Conservation (phyloP, 371 early-diverging fungal genomes). For the Rhizopus delemar region DNA sequence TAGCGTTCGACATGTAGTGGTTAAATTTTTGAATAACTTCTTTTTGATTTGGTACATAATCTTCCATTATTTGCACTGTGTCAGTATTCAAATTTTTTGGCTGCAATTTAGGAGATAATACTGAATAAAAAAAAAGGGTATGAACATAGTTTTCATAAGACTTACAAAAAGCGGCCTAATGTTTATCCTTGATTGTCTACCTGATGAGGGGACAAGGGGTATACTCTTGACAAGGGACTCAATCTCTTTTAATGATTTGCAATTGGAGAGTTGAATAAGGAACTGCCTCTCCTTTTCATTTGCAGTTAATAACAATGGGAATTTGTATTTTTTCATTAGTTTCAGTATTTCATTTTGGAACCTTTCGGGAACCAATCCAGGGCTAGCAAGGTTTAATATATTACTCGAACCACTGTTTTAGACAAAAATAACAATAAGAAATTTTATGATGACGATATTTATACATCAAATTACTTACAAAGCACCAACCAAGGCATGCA, state of each 20-base stretch:
- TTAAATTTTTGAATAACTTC: too few relatives aligned
- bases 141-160: too few relatives aligned
- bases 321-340: constrained; percentile 10
- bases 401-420: constrained; percentile 9
- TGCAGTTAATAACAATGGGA: constrained; percentile 9
- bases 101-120: too few relatives aligned
- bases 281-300: constrained; percentile 18
- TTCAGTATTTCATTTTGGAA: constrained; percentile 18
- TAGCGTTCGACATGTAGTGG: too few relatives aligned
- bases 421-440: constrained; percentile 18
- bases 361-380: constrained; percentile 18
- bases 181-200: background rate
- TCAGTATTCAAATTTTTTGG: too few relatives aligned
- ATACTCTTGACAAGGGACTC: constrained; percentile 19
- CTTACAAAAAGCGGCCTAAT: too few relatives aligned
- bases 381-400: constrained; percentile 11
- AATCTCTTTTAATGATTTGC: constrained; percentile 16
- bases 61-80: too few relatives aligned
- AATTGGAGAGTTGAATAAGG: constrained; percentile 15
- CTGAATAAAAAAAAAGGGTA: too few relatives aligned
- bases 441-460: constrained; percentile 15
- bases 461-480: constrained; percentile 20
- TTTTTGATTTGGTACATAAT: too few relatives aligned
- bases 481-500: constrained; percentile 14
- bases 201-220: constrained; percentile 17